A percentile compares a stretch with the other conserved stretches of the same genome.
Evolutionary conservation across 73 alveolate species (phyloP).

Genomic region (Durusdinium trenchii): DNA sequence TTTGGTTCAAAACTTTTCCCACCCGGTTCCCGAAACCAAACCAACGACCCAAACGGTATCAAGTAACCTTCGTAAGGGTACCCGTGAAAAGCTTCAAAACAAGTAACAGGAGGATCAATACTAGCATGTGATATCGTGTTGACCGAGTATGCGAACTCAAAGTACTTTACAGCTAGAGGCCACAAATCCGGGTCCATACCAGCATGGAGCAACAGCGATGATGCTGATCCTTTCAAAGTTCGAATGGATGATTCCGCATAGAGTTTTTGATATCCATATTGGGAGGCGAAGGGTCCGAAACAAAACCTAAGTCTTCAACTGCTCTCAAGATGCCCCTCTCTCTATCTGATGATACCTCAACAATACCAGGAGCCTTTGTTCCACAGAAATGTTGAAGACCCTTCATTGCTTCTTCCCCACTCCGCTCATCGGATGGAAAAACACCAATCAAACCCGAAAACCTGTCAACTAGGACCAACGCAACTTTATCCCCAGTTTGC

Average conservation of each 20-base stretch:
- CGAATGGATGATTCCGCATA: background rate
- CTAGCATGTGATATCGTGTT: too few relatives aligned
- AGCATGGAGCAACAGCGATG: background rate
- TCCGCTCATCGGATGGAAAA: background rate
- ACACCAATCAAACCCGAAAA: background rate
- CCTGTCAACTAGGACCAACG: background rate
- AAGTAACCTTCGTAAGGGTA: constrained; percentile 3
- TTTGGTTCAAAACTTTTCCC: background rate
- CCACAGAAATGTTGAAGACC: background rate
- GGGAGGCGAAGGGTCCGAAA: background rate
- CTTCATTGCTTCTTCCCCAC: background rate
- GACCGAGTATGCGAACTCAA: background rate
- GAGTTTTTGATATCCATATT: background rate
- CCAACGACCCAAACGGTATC: constrained; percentile 8
- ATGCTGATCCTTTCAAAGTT: background rate
- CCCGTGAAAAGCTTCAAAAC: background rate
- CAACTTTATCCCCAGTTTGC: background rate
- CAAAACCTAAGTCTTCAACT: background rate
- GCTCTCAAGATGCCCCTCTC: background rate
- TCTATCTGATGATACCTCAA: background rate
- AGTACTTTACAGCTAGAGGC: background rate
- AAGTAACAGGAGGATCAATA: too few relatives aligned
- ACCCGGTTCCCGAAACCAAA: background rate
- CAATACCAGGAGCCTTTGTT: background rate
- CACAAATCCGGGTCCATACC: background rate